Evolutionary conservation across 345 rosid genomes (phyloP).

Genomic region (Excoecaria agallocha): DNA sequence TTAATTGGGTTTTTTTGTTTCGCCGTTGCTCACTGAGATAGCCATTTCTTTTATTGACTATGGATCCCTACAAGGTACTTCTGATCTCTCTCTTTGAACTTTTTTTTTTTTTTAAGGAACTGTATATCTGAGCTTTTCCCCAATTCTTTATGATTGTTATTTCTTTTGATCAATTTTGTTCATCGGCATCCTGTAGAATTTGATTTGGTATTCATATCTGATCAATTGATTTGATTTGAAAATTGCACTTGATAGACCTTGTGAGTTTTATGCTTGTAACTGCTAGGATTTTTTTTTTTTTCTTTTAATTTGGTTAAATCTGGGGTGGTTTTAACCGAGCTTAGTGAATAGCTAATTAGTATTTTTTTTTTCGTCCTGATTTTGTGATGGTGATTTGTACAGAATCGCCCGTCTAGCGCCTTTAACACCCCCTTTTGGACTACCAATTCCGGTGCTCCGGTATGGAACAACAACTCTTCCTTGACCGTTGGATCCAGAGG

Average conservation of each 20-base stretch:
- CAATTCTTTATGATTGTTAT: not conserved
- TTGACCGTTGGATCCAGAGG: constrained; percentile 84
- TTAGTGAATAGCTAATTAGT: not conserved
- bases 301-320: not conserved
- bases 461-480: constrained; percentile 77
- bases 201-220: not conserved
- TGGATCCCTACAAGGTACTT: constrained; percentile 17
- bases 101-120: not conserved
- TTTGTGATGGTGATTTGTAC: constrained; percentile 13
- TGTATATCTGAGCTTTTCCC: not conserved
- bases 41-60: not conserved
- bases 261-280: no score
- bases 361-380: not conserved
- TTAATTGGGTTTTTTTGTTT: not conserved
- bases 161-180: not conserved
- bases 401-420: constrained; percentile 72
- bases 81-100: not conserved
- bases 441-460: constrained; percentile 77
- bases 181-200: not conserved
- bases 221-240: not conserved
- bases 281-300: not conserved
- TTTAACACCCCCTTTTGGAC: constrained; percentile 65
- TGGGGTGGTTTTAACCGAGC: no score
- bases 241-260: no score
- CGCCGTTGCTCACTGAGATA: not conserved